Base-by-base conservation (phyloP, 345 rosid genomes). In the Schrenkiella parvula region DNA sequence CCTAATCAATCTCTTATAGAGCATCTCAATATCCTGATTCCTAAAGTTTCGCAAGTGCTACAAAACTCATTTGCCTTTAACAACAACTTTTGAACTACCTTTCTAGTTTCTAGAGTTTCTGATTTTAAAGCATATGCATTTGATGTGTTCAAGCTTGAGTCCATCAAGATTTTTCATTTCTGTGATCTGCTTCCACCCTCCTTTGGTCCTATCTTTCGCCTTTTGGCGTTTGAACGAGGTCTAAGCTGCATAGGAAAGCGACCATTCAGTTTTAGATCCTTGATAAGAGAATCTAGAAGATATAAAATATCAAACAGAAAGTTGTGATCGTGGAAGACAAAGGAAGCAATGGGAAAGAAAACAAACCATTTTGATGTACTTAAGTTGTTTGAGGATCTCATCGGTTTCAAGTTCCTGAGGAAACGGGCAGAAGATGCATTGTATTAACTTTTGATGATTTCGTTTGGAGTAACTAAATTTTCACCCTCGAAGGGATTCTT, bases 401-500 rank as follows among this genome's bases (percentile, higher is more conserved):
- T 84, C 87, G 23, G 98, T 92, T 66, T 85, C 96, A 85, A 89
- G 80, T 85, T 90, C 99, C 99, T 95, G 79, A 73, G 43, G 78
- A 61, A 54, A 42, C 64, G 12, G 51, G 64, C 71, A 60, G 35
- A 74, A 72, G 55, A 53, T 25, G 67, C n/a, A 31, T 54, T 72
- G 38, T 12, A 42, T 64, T 32, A 23, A 54, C 15, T 34, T 35
- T 55, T 0, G 2, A 17, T 64, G 54, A 2, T 7, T 10, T 63
- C 18, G 4, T 53, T 63, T 15, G 38, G 47, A 63, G 22, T 42
- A 31, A 68, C 37, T 37, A 44, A 62, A 28, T 26, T 42, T 57
- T 68, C 59, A 60, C 43, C 38, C 38, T 53, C 4, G 2, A 21
- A 65, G 14, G 25, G 35, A 55, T 23, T 26, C 46, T 31, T 53